Evolutionary conservation across 1,284 basidiomycete genomes (phyloP), one percentile per base, ranked within the genome.

Genomic region (Chalciporus sp.): DNA sequence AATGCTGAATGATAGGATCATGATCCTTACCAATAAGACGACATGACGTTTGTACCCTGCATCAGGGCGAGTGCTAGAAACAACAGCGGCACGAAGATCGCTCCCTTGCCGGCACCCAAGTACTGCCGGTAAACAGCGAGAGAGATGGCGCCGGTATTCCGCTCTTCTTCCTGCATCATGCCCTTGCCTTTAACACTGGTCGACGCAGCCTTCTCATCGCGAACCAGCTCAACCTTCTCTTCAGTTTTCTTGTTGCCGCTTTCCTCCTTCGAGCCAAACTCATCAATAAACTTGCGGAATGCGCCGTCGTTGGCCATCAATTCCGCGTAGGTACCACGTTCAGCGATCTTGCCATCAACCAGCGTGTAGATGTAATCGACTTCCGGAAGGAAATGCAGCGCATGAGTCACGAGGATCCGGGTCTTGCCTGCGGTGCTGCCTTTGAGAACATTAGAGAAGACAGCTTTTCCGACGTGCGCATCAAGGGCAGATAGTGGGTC

Each of bases 381-480:
- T 57, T 87, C 77, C 1, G 88, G 86, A 19, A 93, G 79, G 74
- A 93, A 90, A 68, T 93, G 90, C 7, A 94, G 76, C 0, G 88
- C 90, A 62, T 93, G 91, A 0, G 91, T 94, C 42, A 92, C 89
- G 49, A 95, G 83, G 33, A 95, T 77, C 33, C 92, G 84, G 10
- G 94, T 95, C 70, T 92, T 92, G 56, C 81, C 83, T 11, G 71
- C 61, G 8, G 75, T 57, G 5, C 76, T 65, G 20, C 67, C 80
- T 56, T 85, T 78, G 55, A 95, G 79, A 23, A 94, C 90, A 59
- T 95, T 87, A 63, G 89, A 84, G 75, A 96, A 94, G 26, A 96
- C 85, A 6, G 85, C 79, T 68, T 90, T 91, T 41, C 92, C 93
- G 43, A 96, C 93, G 62, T 95, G 92, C 4, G 93, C 92, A 67